phyloP scores from a whole-genome alignment of 106 monocot genomes.

The Dioscorea zingiberensis region DNA sequence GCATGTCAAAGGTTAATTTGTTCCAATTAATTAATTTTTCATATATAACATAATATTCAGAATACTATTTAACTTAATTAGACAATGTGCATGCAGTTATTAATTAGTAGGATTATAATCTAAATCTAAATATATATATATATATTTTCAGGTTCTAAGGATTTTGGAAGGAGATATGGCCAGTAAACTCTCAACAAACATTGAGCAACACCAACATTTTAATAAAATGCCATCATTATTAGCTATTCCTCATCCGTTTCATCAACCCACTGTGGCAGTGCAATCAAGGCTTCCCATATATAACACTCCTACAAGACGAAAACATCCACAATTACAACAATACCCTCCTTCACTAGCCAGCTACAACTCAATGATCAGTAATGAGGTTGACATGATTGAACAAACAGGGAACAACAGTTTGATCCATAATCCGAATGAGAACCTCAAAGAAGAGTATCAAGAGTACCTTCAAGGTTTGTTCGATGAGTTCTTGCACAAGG shows the following conservation, averaged over 20 bases:
- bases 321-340: no score
- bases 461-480: not conserved
- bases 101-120: no score
- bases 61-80: no score
- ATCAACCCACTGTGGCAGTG: no score
- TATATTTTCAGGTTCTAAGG: slow-evolving; percentile 14
- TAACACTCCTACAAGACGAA: not conserved
- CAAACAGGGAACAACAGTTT: not conserved
- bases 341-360: no score
- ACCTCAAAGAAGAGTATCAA: not conserved
- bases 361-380: no score
- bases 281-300: not conserved
- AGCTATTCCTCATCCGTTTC: not conserved
- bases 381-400: not conserved
- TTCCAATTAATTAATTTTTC: no score
- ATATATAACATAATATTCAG: no score
- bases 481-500: not conserved
- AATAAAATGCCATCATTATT: no score
- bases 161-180: slow-evolving; percentile 21
- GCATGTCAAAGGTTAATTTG: slow-evolving; percentile 23
- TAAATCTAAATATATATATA: no score
- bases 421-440: not conserved
- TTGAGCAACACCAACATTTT: not conserved
- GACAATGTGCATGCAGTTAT: no score
- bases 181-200: not conserved